These are phyloP conservation scores for Arthrobotrys sinensis DNA, from an alignment of 2,329 filamentous ascomycete species.

Conservation along the genomic window DNA sequence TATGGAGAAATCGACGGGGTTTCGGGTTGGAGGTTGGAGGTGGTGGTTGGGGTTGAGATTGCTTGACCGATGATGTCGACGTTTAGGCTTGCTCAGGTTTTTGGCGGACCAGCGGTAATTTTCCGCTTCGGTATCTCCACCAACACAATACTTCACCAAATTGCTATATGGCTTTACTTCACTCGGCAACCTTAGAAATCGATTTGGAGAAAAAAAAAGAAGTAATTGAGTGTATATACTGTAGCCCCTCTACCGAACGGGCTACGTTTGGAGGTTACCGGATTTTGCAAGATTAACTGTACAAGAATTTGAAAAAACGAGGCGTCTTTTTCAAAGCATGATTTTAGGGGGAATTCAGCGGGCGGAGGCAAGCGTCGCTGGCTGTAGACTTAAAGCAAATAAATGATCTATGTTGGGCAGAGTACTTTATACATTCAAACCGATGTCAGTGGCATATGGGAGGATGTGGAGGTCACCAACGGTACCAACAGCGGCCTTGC, in stretches of 20 bases:
- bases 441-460: conserved; percentile 94
- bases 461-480: conserved; percentile 93
- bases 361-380: conserved; percentile 26
- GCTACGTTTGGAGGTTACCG: conserved; percentile 38
- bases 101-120: conserved; percentile 47
- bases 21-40: neutral
- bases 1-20: conserved; percentile 6
- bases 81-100: conserved; percentile 29
- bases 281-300: conserved; percentile 58
- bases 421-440: conserved; percentile 83
- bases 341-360: conserved; percentile 34
- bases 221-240: conserved; percentile 52
- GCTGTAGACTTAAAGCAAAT: conserved; percentile 25
- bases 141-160: conserved; percentile 13
- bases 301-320: conserved; percentile 51
- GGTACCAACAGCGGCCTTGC: conserved; percentile 88
- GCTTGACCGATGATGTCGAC: conserved; percentile 30
- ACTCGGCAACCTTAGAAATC: neutral
- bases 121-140: conserved; percentile 43
- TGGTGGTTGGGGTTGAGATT: conserved; percentile 31
- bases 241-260: conserved; percentile 22
- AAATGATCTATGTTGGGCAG: conserved; percentile 39
- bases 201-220: conserved; percentile 15
- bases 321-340: conserved; percentile 37
- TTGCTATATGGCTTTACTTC: neutral